A percentile compares a stretch with the other conserved stretches of the same genome.
Conservation (phyloP, 176 grass and related monocot species). For the Coix lacrymajobi region DNA sequence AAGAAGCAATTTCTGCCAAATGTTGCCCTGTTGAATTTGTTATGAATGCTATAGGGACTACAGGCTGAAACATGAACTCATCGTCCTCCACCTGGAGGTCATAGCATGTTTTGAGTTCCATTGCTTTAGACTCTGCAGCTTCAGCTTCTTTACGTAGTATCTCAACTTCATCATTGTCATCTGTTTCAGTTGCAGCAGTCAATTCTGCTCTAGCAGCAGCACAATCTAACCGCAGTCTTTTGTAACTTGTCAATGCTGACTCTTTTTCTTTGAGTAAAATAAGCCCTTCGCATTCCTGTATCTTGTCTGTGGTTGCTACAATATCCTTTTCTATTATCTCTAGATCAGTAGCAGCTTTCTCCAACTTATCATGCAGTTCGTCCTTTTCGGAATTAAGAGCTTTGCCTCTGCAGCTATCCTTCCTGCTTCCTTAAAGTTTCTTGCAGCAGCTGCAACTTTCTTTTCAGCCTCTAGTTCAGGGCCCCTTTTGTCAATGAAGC, state of each 20-base stretch:
- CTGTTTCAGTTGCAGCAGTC: conserved; percentile 69
- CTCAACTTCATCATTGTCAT: conserved; percentile 64
- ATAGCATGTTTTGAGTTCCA: conserved; percentile 68
- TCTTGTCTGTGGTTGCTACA: conserved; percentile 44
- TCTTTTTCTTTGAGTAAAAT: conserved; percentile 84
- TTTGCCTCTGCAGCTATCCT: conserved; percentile 81
- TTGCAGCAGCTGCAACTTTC: conserved; percentile 85
- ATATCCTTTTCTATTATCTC: conserved; percentile 76
- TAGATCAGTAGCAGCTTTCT: conserved; percentile 61
- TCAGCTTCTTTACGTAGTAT: conserved; percentile 70
- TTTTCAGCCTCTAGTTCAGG: conserved; percentile 96
- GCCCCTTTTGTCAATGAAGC: conserved; percentile 85
- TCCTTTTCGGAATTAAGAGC: conserved; percentile 77
- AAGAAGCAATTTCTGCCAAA: conserved; percentile 55
- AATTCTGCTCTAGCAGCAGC: conserved; percentile 80
- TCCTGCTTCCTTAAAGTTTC: conserved; percentile 94
- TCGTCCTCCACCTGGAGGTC: conserved; percentile 45
- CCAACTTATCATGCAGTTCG: conserved; percentile 60
- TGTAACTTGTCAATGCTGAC: conserved; percentile 73
- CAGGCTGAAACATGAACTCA: conserved; percentile 34
- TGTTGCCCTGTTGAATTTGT: conserved; percentile 60
- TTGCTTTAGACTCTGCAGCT: conserved; percentile 67
- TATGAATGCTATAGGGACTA: conserved; percentile 62
- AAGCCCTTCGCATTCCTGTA: conserved; percentile 77
- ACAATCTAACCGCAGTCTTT: conserved; percentile 63